phyloP scores from a whole-genome alignment of 2,329 filamentous ascomycete genomes.

The Ophiostoma sp. region DNA sequence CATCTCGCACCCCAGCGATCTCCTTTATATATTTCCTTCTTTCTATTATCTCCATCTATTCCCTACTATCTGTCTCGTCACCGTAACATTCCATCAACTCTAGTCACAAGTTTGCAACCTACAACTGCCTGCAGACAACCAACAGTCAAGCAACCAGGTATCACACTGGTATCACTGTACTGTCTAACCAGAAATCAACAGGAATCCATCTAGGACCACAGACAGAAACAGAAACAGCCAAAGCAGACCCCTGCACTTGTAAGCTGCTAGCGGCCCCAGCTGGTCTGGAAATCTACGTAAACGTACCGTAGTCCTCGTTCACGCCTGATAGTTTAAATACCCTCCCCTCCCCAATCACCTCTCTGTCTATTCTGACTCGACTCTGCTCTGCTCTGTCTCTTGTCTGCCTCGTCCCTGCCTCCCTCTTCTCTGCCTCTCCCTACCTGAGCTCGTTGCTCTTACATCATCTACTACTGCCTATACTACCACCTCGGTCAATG shows the following conservation, averaged over 20 bases:
- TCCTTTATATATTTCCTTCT: neutral
- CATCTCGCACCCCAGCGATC: neutral
- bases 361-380: neutral
- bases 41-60: neutral
- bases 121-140: neutral
- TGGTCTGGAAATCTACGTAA: conserved; percentile 11
- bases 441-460: neutral
- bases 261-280: neutral
- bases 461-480: neutral
- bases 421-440: neutral
- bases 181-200: too few species aligned
- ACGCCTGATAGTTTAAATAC: conserved; percentile 11
- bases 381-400: neutral
- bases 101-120: neutral
- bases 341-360: conserved; percentile 8
- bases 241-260: conserved; percentile 5
- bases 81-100: conserved; percentile 1
- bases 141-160: neutral
- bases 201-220: neutral
- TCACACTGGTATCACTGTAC: neutral
- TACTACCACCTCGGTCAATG: neutral
- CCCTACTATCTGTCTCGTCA: neutral
- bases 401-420: neutral
- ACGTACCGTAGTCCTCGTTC: conserved; percentile 11
- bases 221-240: neutral